These are phyloP conservation scores for Populus tremula DNA, from an alignment of 345 rosid species.

Conservation along the genomic window DNA sequence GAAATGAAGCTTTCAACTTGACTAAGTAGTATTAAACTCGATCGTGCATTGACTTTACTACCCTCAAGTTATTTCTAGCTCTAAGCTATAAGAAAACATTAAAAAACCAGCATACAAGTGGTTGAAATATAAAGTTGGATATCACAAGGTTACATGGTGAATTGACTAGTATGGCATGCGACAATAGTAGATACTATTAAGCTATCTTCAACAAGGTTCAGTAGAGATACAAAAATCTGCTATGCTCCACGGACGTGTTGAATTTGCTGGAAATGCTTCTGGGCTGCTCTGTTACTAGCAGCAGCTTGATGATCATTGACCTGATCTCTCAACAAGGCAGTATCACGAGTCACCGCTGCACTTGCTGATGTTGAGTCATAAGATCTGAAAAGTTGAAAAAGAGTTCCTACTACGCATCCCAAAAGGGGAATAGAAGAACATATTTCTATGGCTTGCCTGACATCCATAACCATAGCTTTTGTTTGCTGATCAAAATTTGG, in stretches of 20 bases:
- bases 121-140: background rate
- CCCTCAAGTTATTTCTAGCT: background rate
- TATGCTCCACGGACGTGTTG: constrained; percentile 19
- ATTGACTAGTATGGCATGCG: background rate
- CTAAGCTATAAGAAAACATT: background rate
- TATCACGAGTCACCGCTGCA: background rate
- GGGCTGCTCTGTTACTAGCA: constrained; percentile 8
- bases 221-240: background rate
- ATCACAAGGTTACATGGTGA: background rate
- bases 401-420: constrained; percentile 4
- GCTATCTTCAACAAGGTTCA: background rate
- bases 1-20: background rate
- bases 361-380: background rate
- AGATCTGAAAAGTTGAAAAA: constrained; percentile 1
- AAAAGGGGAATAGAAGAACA: constrained; percentile 26
- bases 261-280: constrained; percentile 22
- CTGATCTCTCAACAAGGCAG: background rate
- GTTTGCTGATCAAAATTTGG: background rate
- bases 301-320: constrained; percentile 1
- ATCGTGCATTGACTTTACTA: background rate
- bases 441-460: background rate
- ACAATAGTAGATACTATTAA: background rate
- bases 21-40: background rate
- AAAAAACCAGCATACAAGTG: background rate
- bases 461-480: constrained; percentile 10